phyloP scores from a whole-genome alignment of 768 basidiomycete species.

The Agrocybe pediades region DNA sequence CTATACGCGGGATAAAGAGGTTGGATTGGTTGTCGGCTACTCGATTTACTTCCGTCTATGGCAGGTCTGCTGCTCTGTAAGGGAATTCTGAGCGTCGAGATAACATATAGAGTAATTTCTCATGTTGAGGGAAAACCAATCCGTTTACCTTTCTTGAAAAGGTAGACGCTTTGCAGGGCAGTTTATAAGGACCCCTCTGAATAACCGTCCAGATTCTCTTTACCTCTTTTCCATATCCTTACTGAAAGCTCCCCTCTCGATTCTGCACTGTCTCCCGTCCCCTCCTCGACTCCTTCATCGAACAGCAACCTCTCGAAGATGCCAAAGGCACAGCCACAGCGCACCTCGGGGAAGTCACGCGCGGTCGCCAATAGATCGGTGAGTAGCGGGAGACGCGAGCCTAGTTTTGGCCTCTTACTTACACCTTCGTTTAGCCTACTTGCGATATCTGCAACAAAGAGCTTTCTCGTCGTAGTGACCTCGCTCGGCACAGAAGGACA shows the following conservation, averaged over 20 bases:
- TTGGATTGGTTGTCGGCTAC: slow-evolving; percentile 7
- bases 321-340: no score
- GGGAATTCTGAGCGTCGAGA: neutral
- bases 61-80: neutral
- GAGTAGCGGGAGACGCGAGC: no score
- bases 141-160: slow-evolving; percentile 11
- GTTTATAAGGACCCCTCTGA: neutral
- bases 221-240: neutral
- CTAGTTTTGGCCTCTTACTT: no score
- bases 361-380: no score
- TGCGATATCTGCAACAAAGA: slow-evolving; percentile 1
- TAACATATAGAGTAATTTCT: slow-evolving; percentile 6
- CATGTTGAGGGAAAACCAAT: slow-evolving; percentile 9
- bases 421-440: no score
- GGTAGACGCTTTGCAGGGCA: slow-evolving; percentile 1
- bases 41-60: slow-evolving; percentile 3
- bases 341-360: no score
- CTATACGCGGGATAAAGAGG: neutral
- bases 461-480: no score
- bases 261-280: no score
- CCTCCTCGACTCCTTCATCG: no score
- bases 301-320: no score
- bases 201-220: neutral
- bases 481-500: no score
- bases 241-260: no score